phyloP scores from a whole-genome alignment of 805 yeast genomes.

The Candida lessepsii region DNA sequence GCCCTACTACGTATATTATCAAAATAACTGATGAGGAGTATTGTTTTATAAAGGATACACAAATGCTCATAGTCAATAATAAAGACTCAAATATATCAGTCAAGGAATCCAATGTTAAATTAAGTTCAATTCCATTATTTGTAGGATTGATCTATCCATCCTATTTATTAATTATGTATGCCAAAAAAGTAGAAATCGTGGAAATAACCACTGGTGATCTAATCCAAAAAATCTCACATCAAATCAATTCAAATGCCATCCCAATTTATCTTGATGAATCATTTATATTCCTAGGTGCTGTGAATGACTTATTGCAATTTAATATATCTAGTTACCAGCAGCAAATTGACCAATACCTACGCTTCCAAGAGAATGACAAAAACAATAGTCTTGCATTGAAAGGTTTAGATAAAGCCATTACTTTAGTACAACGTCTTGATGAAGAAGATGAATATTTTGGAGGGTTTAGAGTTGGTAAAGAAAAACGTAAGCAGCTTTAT shows the following conservation, averaged over 20 bases:
- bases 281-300: slow-evolving; percentile 24
- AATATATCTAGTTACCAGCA: slow-evolving; percentile 26
- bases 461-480: slow-evolving; percentile 16
- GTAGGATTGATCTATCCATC: slow-evolving; percentile 30
- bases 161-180: slow-evolving; percentile 30
- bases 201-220: slow-evolving; percentile 35
- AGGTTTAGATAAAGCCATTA: slow-evolving; percentile 36
- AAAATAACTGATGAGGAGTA: slow-evolving; percentile 16
- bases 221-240: slow-evolving; percentile 35
- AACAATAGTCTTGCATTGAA: slow-evolving; percentile 26
- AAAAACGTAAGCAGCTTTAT: slow-evolving; percentile 30
- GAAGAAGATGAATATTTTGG: slow-evolving; percentile 25
- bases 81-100: slow-evolving; percentile 12
- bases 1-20: slow-evolving; percentile 27
- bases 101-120: slow-evolving; percentile 21
- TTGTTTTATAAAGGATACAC: slow-evolving; percentile 35
- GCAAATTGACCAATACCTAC: slow-evolving; percentile 37
- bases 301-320: slow-evolving; percentile 32
- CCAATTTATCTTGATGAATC: slow-evolving; percentile 10
- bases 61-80: slow-evolving; percentile 18
- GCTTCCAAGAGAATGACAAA: slow-evolving; percentile 17
- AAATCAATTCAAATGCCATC: slow-evolving; percentile 22
- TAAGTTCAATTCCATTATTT: slow-evolving; percentile 25
- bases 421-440: slow-evolving; percentile 27
- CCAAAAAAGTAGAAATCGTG: slow-evolving; percentile 33